Conservation (phyloP, 108 stramenopile species). For the Epithemia pelagica region DNA sequence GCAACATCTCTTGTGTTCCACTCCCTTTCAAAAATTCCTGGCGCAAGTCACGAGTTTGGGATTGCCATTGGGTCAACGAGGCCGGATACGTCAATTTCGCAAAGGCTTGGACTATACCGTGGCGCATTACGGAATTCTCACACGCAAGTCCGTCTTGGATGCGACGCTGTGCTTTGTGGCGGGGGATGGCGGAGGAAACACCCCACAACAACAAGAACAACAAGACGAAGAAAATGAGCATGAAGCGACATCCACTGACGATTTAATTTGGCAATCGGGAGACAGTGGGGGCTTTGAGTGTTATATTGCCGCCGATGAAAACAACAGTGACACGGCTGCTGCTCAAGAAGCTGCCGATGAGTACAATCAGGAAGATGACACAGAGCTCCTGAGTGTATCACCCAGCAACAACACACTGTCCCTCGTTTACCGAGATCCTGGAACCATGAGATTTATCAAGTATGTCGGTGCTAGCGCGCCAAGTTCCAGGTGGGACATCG, state of each 20-base stretch:
- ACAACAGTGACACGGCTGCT: constrained; percentile 22
- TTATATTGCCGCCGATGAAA: constrained; percentile 91
- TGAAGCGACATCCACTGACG: constrained; percentile 42
- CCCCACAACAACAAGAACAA: constrained; percentile 30
- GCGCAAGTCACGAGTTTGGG: constrained; percentile 52
- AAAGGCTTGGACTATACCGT: constrained; percentile 97
- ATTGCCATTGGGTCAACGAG: constrained; percentile 52
- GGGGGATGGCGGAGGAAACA: constrained; percentile 48
- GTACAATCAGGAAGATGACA: constrained; percentile 90
- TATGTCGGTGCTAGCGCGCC: constrained; percentile 88
- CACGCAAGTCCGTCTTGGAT: constrained; percentile 68
- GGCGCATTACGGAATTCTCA: constrained; percentile 82
- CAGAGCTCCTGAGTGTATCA: constrained; percentile 85
- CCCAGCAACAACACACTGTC: constrained; percentile 90
- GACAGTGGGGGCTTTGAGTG: constrained; percentile 94
- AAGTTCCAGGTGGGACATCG: constrained; percentile 86
- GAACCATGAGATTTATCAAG: constrained; percentile 94
- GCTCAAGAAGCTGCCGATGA: constrained; percentile 65
- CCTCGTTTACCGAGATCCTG: constrained; percentile 87
- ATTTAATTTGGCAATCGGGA: constrained; percentile 80
- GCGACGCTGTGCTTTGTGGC: constrained; percentile 78
- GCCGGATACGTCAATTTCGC: constrained; percentile 84
- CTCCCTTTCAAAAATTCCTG: constrained; percentile 50
- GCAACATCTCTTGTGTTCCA: constrained; percentile 49
- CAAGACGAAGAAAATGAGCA: constrained; percentile 9